Conservation (phyloP, 768 basidiomycete species). For the Favolaschia claudopus region DNA sequence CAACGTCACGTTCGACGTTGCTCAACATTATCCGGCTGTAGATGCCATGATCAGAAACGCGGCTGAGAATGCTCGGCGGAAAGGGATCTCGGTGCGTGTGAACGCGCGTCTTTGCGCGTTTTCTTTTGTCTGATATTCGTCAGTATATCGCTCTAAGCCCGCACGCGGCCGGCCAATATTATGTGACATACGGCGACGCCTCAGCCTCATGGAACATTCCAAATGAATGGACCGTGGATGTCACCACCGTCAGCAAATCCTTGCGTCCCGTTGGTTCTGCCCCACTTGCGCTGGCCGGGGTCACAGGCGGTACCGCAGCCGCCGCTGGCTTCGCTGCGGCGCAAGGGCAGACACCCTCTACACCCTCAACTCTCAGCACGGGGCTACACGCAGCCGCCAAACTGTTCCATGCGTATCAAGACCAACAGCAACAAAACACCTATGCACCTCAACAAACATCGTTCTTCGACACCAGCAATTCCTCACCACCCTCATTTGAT, state of each 20-base stretch:
- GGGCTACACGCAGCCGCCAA: constrained; percentile 17
- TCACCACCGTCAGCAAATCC: constrained; percentile 20
- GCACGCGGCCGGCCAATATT: constrained; percentile 22
- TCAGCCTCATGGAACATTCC: constrained; percentile 24
- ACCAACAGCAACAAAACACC: constrained; percentile 9
- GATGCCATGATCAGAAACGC: constrained; percentile 23
- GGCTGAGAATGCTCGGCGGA: constrained; percentile 16
- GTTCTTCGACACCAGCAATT: neutral
- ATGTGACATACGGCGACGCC: constrained; percentile 22
- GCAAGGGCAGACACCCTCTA: neutral
- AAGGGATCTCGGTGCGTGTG: constrained; percentile 18
- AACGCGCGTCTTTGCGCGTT: neutral
- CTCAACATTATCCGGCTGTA: constrained; percentile 17
- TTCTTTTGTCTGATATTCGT: neutral
- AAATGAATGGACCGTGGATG: constrained; percentile 17
- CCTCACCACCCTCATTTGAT: constrained; percentile 6
- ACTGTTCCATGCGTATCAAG: constrained; percentile 19
- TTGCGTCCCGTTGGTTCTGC: constrained; percentile 10
- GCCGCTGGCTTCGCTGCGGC: neutral
- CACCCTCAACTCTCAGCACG: neutral
- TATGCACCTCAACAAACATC: too few relatives aligned
- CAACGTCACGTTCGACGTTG: constrained; percentile 21
- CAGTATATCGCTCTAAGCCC: constrained; percentile 24
- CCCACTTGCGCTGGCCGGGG: neutral
- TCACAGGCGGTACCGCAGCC: neutral